Evolutionary conservation across 768 basidiomycete genomes (phyloP), one percentile per base, ranked within the genome.

Genomic region (Termitomyces sp.): DNA sequence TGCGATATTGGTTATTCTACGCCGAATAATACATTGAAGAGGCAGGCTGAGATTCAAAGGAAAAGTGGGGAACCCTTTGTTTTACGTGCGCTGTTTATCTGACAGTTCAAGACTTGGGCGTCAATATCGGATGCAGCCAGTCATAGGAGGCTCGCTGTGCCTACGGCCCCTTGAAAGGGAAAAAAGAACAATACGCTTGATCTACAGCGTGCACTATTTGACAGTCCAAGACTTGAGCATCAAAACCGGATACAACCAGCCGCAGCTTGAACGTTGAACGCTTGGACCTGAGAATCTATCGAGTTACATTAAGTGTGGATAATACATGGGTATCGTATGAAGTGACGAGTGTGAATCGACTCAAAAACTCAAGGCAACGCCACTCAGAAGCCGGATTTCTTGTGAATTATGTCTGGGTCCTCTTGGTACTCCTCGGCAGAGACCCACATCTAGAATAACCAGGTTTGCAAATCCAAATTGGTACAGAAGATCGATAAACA

Each of bases 341-440:
- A 56, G 60, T 19, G 52, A 46, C 35, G 38, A 43, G 19, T 23
- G 31, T 50, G 28, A 31, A 58, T 26, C 38, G 53, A 63, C 60
- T 53, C 56, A 54, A 57, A 63, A 62, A 55, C 44, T 54, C 49
- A 61, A 61, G 50, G 44, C 44, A 62, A 54, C 45, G 53, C 60
- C 63, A 42, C 51, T 72, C 67, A 93, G 71, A 94, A 93, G 47
- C 90, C 91, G 56, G 89, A 81, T 73, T 96, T 96, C 74, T 92
- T 95, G 73, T 97, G 95, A 67, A 98, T 98, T 66, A 98, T 91
- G 67, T 98, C 95, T 54, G 96, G 95, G 73, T 98, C 96, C 72
- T 99, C 96, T 72, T 97, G 94, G 69, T 98, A 98, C 73, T 98
- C 97, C 72, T 99, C 96, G 40, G 95, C 94, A 46, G 94, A 95